phyloP scores from a whole-genome alignment of 129 eudicot species.

The Artemisia argyi region DNA sequence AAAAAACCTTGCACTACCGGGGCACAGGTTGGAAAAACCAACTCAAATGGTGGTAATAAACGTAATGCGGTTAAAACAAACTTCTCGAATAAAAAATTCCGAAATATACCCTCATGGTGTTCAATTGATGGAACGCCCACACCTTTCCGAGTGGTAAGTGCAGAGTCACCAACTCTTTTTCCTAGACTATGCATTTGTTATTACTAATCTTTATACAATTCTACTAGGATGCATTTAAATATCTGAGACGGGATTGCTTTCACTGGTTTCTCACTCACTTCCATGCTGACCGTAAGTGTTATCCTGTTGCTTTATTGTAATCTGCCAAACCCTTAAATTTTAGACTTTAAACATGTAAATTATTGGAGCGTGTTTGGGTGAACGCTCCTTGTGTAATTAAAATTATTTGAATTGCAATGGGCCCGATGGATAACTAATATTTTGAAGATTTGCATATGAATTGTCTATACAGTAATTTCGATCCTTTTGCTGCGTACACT shows the following conservation, averaged over 20 bases:
- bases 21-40: constrained; percentile 34
- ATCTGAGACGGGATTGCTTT: constrained; percentile 77
- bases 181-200: constrained; percentile 9
- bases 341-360: not conserved
- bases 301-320: not conserved
- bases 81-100: constrained; percentile 42
- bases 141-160: constrained; percentile 79
- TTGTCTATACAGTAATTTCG: constrained; percentile 1
- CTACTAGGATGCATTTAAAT: constrained; percentile 87
- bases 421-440: not conserved
- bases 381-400: not conserved
- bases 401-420: too few relatives aligned
- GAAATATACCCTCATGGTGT: constrained; percentile 85
- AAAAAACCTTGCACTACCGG: constrained; percentile 27
- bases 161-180: constrained; percentile 9
- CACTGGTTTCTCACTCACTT: constrained; percentile 98
- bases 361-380: not conserved
- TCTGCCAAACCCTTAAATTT: not conserved
- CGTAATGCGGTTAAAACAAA: constrained; percentile 28
- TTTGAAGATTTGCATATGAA: not conserved
- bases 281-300: constrained; percentile 88
- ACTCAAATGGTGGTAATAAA: constrained; percentile 36
- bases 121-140: constrained; percentile 76
- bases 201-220: constrained; percentile 6
- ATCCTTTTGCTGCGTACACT: constrained; percentile 16